Conservation (phyloP, 306 rosid species). For the Quercus aquifolioides region DNA sequence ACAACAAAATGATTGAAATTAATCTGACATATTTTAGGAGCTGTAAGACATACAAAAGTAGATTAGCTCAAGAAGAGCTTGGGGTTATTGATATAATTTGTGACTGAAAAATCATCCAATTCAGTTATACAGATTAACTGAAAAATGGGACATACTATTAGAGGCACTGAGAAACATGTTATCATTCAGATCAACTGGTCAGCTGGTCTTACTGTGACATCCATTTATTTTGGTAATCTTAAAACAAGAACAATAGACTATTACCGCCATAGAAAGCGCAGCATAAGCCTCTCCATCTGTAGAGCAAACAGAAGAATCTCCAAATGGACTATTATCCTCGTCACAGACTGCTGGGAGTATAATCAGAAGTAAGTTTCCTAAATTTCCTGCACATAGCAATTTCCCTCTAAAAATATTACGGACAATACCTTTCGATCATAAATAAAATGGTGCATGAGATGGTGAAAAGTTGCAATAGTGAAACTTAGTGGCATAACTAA, state of each 20-base stretch:
- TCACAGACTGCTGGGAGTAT: background rate
- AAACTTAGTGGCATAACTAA: background rate
- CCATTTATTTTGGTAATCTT: background rate
- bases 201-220: background rate
- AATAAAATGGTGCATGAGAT: too few species aligned
- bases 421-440: background rate
- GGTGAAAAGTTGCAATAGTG: too few species aligned
- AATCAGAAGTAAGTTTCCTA: background rate
- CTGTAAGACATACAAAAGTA: background rate
- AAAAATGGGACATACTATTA: background rate
- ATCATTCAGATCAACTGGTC: background rate
- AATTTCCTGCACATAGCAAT: background rate
- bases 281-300: constrained; percentile 4
- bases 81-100: background rate
- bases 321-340: background rate
- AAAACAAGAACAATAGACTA: background rate
- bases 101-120: background rate
- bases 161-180: background rate
- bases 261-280: constrained; percentile 7
- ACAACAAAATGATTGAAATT: constrained; percentile 3
- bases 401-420: background rate
- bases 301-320: background rate
- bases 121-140: background rate
- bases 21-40: background rate
- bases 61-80: background rate